These are phyloP conservation scores for Beauveria bassiana DNA, from an alignment of 2,329 filamentous ascomycete genomes.

Conservation along the genomic window DNA sequence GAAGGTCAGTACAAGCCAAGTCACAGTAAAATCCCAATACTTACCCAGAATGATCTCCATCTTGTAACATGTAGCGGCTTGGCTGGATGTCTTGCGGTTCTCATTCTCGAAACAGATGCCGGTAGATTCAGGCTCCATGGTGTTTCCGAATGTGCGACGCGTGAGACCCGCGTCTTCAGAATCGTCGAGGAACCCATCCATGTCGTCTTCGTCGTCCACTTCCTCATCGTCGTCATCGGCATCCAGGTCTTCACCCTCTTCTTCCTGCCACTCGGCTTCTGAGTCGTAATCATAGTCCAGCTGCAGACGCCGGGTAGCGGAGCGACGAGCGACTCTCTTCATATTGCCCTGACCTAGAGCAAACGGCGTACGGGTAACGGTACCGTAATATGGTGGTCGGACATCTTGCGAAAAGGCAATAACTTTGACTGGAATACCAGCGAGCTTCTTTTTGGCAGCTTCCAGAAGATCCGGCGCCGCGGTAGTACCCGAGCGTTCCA, in stretches of 20 bases:
- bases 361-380: constrained; percentile 53
- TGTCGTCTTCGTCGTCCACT: constrained; percentile 69
- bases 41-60: constrained; percentile 70
- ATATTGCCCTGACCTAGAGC: constrained; percentile 39
- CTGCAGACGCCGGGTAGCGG: constrained; percentile 48
- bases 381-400: constrained; percentile 64
- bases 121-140: constrained; percentile 67
- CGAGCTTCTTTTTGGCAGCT: constrained; percentile 34
- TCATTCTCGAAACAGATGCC: constrained; percentile 77
- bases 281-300: constrained; percentile 80
- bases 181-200: constrained; percentile 86
- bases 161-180: constrained; percentile 59
- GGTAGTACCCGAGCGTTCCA: constrained; percentile 29
- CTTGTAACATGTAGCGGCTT: constrained; percentile 51
- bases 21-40: constrained; percentile 20
- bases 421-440: constrained; percentile 53
- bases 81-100: constrained; percentile 36
- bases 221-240: constrained; percentile 63
- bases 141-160: constrained; percentile 54
- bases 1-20: neutral
- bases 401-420: constrained; percentile 58
- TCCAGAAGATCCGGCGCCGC: constrained; percentile 24
- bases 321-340: constrained; percentile 42
- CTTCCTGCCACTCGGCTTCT: constrained; percentile 78
- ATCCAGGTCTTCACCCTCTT: constrained; percentile 60